phyloP scores from a whole-genome alignment of 257 asterid species.

The Vinca minor region DNA sequence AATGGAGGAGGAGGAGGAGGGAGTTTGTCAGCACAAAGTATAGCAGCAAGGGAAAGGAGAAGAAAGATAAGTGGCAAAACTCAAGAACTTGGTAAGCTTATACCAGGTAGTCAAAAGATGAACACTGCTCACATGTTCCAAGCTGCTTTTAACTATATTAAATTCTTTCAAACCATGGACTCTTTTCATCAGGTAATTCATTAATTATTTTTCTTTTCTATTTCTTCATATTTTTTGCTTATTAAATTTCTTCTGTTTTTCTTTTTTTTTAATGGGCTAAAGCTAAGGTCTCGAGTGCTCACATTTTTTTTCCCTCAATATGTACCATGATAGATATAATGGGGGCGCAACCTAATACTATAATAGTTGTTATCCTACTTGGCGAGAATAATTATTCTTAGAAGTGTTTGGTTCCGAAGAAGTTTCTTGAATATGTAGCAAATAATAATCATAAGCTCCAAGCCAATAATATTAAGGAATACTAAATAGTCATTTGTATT shows the following conservation, averaged over 20 bases:
- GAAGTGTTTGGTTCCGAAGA: slow-evolving; percentile 50
- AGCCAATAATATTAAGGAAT: slow-evolving; percentile 13
- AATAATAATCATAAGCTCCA: slow-evolving; percentile 20
- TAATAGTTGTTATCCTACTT: too few relatives aligned
- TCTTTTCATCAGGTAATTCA: slow-evolving; percentile 40
- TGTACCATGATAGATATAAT: too few relatives aligned
- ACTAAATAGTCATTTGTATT: too few relatives aligned
- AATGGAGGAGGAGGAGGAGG: slow-evolving; percentile 19
- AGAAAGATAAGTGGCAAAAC: slow-evolving; percentile 74
- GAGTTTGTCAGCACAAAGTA: slow-evolving; percentile 62
- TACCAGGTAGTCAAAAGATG: slow-evolving; percentile 82
- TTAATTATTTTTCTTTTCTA: too few relatives aligned
- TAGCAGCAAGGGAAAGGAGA: slow-evolving; percentile 78
- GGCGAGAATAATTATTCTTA: too few relatives aligned
- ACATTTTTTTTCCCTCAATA: too few relatives aligned
- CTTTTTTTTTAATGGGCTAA: too few relatives aligned
- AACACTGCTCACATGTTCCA: slow-evolving; percentile 89
- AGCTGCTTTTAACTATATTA: slow-evolving; percentile 66
- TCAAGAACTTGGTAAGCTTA: slow-evolving; percentile 75
- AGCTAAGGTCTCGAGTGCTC: too few relatives aligned
- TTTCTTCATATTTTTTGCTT: too few relatives aligned
- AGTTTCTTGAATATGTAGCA: slow-evolving; percentile 25
- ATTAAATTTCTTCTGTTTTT: too few relatives aligned
- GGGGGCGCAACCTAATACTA: too few relatives aligned
- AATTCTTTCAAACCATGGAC: slow-evolving; percentile 33